Conservation (phyloP, 106 monocot species). For the Apostasia shenzhenica region DNA sequence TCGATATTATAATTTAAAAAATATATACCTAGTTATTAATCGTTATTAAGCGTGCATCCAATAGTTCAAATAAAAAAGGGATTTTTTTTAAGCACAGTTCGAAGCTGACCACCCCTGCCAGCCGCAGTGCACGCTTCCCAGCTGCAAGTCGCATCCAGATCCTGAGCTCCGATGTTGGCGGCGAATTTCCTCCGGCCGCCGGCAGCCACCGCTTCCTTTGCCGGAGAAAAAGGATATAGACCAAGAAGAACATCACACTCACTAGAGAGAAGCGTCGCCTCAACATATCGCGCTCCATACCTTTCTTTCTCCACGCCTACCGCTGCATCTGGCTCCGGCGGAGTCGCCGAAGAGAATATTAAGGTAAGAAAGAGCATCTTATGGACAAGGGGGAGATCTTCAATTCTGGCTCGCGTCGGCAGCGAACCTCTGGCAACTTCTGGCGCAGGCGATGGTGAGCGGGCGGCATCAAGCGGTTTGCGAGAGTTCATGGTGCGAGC, state of each 20-base stretch:
- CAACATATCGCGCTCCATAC: background rate
- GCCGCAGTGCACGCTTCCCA: background rate
- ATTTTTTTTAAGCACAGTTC: too few species aligned
- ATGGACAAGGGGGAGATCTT: background rate
- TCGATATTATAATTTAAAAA: too few species aligned
- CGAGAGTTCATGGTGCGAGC: conserved; percentile 24
- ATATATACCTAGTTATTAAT: too few species aligned
- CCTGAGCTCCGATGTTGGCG: background rate
- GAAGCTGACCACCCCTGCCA: background rate
- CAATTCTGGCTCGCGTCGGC: background rate
- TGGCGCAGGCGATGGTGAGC: background rate
- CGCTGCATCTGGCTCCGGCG: background rate
- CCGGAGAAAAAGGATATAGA: background rate
- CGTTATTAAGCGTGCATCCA: too few species aligned
- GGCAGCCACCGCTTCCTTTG: background rate
- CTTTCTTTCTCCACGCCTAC: background rate
- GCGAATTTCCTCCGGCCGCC: background rate
- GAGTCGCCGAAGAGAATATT: background rate
- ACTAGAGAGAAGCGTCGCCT: background rate
- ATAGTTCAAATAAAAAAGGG: too few species aligned
- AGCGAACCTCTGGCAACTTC: background rate
- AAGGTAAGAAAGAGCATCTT: background rate
- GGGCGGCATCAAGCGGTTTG: background rate
- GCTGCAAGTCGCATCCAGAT: background rate
- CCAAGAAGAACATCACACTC: background rate